Conservation (phyloP, 495 filamentous ascomycete species). For the Paragyromitra xinjiangensis region DNA sequence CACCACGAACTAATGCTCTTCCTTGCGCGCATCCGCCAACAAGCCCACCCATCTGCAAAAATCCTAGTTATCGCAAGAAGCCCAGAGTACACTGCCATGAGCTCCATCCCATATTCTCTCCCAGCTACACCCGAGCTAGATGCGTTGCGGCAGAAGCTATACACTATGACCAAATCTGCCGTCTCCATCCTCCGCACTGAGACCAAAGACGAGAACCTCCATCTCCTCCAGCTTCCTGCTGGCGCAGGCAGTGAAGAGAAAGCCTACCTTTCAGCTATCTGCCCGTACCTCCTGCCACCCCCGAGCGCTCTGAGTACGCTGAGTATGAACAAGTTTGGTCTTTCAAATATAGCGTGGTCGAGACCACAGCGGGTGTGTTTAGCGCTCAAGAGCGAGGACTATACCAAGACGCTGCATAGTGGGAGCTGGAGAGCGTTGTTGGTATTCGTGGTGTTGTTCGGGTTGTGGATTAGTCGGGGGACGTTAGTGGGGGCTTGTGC, state of each 20-base stretch:
- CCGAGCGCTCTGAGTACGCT: conserved; percentile 26
- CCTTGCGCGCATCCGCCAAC: conserved; percentile 46
- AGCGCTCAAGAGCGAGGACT: conserved; percentile 2
- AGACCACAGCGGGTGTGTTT: conserved; percentile 39
- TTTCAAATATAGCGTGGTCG: background rate
- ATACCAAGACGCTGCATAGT: background rate
- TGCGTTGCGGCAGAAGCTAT: conserved; percentile 17
- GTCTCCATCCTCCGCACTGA: conserved; percentile 12
- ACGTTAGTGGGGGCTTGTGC: conserved; percentile 41
- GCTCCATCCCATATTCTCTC: conserved; percentile 7
- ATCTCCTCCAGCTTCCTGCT: conserved; percentile 16
- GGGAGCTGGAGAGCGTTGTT: background rate
- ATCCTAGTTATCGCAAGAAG: conserved; percentile 41
- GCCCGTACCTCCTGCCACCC: conserved; percentile 33
- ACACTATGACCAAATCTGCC: conserved; percentile 35
- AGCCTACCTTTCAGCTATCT: conserved; percentile 39
- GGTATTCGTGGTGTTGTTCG: conserved; percentile 9
- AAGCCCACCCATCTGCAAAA: conserved; percentile 40
- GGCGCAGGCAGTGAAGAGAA: conserved; percentile 2
- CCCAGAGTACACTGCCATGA: conserved; percentile 1
- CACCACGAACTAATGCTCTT: conserved; percentile 36
- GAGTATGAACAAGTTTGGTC: conserved; percentile 24
- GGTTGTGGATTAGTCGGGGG: conserved; percentile 40
- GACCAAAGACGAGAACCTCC: conserved; percentile 21
- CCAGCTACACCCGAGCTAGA: conserved; percentile 3